A percentile compares a stretch with the other conserved stretches of the same genome.
Evolutionary conservation across 192 early-diverging fungal genomes (phyloP).

Genomic region (Haplosporangium gracile): DNA sequence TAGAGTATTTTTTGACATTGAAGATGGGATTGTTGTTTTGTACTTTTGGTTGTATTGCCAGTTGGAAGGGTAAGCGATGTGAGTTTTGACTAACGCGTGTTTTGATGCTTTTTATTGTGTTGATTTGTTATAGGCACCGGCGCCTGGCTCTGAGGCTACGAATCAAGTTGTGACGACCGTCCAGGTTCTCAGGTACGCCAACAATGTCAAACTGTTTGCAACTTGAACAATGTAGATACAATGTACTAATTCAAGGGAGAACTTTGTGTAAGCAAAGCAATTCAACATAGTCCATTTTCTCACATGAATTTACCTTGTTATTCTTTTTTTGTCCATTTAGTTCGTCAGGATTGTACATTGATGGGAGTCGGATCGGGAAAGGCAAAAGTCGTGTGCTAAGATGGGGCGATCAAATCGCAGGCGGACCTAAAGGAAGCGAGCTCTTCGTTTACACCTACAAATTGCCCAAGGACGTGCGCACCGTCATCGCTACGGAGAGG

Average conservation of each 20-base stretch:
- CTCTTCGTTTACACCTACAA: conserved; percentile 17
- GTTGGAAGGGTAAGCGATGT: too few relatives aligned
- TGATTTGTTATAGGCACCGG: neutral
- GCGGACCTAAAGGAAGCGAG: neutral
- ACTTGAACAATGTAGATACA: too few relatives aligned
- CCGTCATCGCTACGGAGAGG: neutral
- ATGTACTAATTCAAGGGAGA: too few relatives aligned
- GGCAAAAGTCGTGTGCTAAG: neutral
- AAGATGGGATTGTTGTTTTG: too few relatives aligned
- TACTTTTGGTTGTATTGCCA: too few relatives aligned
- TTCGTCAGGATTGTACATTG: neutral
- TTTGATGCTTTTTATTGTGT: neutral
- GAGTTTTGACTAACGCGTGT: too few relatives aligned
- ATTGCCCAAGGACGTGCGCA: neutral
- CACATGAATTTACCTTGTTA: neutral
- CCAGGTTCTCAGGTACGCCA: neutral
- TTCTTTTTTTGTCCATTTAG: neutral
- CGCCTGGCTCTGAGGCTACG: neutral
- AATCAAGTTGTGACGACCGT: neutral
- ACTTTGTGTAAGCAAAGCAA: neutral
- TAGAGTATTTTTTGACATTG: neutral
- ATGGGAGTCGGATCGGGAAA: neutral
- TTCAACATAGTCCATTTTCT: neutral
- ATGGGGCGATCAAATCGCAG: conserved; percentile 7
- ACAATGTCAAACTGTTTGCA: too few relatives aligned